A percentile compares a stretch with the other conserved stretches of the same genome.
phyloP scores from a whole-genome alignment of 2,329 filamentous ascomycete species.

The Dendrostoma leiphaemia region DNA sequence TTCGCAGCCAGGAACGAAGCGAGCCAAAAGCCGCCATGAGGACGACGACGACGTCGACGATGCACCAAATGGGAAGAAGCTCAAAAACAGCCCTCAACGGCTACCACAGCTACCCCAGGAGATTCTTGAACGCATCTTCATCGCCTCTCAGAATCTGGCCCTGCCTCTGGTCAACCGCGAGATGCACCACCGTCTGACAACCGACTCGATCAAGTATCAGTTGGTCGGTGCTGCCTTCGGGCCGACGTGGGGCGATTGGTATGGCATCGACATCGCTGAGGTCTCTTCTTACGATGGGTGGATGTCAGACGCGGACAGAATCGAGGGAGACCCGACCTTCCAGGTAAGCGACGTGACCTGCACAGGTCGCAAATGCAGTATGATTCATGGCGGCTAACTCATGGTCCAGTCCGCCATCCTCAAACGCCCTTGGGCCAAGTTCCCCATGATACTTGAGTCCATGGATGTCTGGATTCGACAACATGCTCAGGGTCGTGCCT shows the following conservation, averaged over 20 bases:
- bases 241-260: slow-evolving; percentile 38
- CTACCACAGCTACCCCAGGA: slow-evolving; percentile 46
- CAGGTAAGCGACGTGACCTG: slow-evolving; percentile 36
- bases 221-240: slow-evolving; percentile 36
- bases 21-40: slow-evolving; percentile 13
- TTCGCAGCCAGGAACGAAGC: slow-evolving; percentile 4
- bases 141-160: slow-evolving; percentile 47
- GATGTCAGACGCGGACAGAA: slow-evolving; percentile 13
- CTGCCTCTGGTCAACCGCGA: slow-evolving; percentile 43
- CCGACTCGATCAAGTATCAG: slow-evolving; percentile 29
- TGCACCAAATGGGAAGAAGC: slow-evolving; percentile 18
- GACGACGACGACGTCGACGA: not conserved
- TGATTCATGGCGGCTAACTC: slow-evolving; percentile 2
- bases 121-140: slow-evolving; percentile 51
- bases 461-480: slow-evolving; percentile 45
- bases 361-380: not conserved
- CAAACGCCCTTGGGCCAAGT: slow-evolving; percentile 41
- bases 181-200: slow-evolving; percentile 47
- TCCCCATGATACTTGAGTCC: slow-evolving; percentile 45
- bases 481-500: slow-evolving; percentile 33
- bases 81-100: slow-evolving; percentile 24
- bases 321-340: slow-evolving; percentile 38
- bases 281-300: slow-evolving; percentile 18
- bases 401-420: slow-evolving; percentile 35
- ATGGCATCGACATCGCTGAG: slow-evolving; percentile 22